These are phyloP conservation scores for Echeveria elegans DNA, from an alignment of 164 flowering plant genomes.

Conservation along the genomic window DNA sequence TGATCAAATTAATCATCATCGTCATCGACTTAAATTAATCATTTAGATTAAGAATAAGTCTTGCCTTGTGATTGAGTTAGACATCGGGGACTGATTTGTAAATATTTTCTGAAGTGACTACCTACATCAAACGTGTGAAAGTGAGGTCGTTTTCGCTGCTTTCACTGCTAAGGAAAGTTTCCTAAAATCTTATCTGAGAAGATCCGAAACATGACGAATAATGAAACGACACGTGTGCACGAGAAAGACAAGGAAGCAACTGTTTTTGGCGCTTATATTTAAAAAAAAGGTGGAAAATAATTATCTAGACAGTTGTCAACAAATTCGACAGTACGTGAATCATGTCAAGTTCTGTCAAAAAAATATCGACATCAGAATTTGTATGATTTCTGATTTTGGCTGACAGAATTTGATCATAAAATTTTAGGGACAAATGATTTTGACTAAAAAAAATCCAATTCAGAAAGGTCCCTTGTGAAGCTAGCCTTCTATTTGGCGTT, in stretches of 20 bases:
- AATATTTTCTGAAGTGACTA: neutral
- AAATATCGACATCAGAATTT: neutral
- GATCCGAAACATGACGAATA: neutral
- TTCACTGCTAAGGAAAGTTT: neutral
- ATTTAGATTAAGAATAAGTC: neutral
- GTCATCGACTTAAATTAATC: neutral
- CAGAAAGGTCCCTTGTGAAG: too few species aligned
- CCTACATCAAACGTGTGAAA: conserved; percentile 1
- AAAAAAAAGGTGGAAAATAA: neutral
- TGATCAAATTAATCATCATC: conserved; percentile 1
- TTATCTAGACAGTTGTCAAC: conserved; percentile 2
- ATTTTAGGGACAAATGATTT: too few species aligned
- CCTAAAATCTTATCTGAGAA: conserved; percentile 1
- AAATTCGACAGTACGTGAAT: neutral
- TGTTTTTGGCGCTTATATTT: neutral
- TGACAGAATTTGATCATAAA: neutral
- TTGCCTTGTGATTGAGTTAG: neutral
- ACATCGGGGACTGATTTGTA: neutral
- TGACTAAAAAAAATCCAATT: too few species aligned
- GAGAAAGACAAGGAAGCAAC: neutral
- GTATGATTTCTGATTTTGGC: neutral
- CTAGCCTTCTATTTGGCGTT: too few species aligned
- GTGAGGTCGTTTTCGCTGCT: neutral
- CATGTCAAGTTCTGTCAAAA: neutral
- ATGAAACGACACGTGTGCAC: neutral